Evolutionary conservation across 768 basidiomycete species (phyloP).

Genomic region (Tulasnella sp.): DNA sequence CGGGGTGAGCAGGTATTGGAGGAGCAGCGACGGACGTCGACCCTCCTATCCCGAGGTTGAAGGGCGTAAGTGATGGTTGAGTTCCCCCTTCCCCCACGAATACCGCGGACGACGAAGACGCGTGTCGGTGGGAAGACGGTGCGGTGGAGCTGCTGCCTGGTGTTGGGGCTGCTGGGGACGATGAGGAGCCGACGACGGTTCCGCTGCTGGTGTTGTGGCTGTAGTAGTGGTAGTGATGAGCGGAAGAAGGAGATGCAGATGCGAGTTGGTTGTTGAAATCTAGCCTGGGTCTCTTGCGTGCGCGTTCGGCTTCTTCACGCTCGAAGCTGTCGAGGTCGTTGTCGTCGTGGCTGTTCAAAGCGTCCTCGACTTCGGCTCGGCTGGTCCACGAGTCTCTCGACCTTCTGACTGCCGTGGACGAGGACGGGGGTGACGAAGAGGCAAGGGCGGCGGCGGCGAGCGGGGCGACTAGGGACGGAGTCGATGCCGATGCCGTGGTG

Average conservation of each 20-base stretch:
- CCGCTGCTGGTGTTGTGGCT: neutral
- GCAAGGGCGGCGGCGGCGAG: neutral
- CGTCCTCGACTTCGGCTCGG: neutral
- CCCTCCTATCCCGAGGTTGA: neutral
- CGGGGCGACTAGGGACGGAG: neutral
- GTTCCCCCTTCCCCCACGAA: neutral
- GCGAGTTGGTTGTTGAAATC: slow-evolving; percentile 8
- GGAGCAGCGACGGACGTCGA: neutral
- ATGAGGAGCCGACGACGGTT: neutral
- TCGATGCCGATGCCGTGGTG: too few relatives aligned
- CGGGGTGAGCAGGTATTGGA: neutral
- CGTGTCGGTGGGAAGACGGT: neutral
- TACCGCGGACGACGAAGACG: neutral
- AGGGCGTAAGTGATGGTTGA: neutral
- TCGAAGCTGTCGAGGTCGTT: neutral
- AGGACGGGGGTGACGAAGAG: neutral
- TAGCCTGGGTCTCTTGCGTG: slow-evolving; percentile 23
- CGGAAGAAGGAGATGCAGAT: neutral
- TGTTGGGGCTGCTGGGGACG: slow-evolving; percentile 5
- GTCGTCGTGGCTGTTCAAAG: neutral
- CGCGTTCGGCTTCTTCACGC: slow-evolving; percentile 17
- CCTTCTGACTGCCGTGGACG: neutral
- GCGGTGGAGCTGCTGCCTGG: neutral
- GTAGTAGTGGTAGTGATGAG: slow-evolving; percentile 17
- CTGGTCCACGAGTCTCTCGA: neutral